Evolutionary conservation across 108 stramenopile species (phyloP).

Genomic region (Chaetoceros tenuissimus): DNA sequence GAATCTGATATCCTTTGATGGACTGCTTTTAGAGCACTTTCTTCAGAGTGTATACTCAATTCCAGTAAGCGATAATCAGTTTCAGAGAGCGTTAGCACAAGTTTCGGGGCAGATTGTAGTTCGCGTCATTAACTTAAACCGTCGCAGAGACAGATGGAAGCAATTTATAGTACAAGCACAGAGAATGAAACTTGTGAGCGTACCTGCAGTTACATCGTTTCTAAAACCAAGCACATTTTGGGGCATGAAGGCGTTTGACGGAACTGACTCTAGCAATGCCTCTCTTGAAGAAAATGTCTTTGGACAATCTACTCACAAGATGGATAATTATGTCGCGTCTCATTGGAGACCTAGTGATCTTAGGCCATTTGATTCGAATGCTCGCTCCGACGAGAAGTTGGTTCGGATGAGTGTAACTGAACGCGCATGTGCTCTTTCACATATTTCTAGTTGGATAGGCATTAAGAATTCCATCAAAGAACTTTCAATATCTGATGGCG

Average conservation of each 20-base stretch:
- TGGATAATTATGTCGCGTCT: slow-evolving; percentile 37
- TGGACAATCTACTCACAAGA: slow-evolving; percentile 10
- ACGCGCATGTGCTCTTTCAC: slow-evolving; percentile 65
- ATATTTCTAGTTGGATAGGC: slow-evolving; percentile 62
- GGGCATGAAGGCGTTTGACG: slow-evolving; percentile 64
- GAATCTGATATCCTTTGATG: no score
- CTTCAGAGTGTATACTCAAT: not conserved
- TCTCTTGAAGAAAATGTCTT: slow-evolving; percentile 26
- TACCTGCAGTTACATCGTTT: slow-evolving; percentile 38
- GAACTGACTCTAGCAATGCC: slow-evolving; percentile 18
- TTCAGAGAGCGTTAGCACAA: not conserved
- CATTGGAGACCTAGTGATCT: slow-evolving; percentile 72
- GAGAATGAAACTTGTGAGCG: slow-evolving; percentile 33
- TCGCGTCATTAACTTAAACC: slow-evolving; percentile 60
- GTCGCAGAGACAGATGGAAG: slow-evolving; percentile 47
- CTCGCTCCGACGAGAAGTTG: slow-evolving; percentile 30
- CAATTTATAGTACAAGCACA: slow-evolving; percentile 51
- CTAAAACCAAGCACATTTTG: no score
- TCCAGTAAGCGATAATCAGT: no score
- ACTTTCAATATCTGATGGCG: slow-evolving; percentile 1
- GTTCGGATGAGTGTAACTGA: slow-evolving; percentile 47
- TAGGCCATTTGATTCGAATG: slow-evolving; percentile 61
- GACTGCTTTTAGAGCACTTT: no score
- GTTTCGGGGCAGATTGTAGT: slow-evolving; percentile 28
- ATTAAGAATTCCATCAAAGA: slow-evolving; percentile 10